Base-by-base conservation (phyloP, 2,329 filamentous ascomycete genomes). In the Trichoderma gracile region DNA sequence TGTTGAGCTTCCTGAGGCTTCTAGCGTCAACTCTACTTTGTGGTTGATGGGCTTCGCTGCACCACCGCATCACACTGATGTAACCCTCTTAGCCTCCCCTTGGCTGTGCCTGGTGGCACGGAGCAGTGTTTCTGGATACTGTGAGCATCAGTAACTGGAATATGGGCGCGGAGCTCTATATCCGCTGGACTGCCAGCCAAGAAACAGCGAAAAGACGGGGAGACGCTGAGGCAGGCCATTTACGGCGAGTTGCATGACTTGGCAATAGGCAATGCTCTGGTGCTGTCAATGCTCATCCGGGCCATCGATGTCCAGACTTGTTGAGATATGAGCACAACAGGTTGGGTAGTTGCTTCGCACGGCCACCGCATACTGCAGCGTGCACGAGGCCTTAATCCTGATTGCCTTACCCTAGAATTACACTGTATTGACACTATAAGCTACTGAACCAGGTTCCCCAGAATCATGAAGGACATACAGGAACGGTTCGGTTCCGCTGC, bases 1-100 rank as follows among this genome's bases (percentile, higher is more conserved):
- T 42, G 56, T 23, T 42, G 56, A 38, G 56, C 45, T 59, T 42
- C 46, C 21, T 33, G 27, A 49, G 45, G 40, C 47, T 54, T 62
- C 59, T 54, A 33, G 49, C 49, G 59, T 27, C 47, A 54, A 42
- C 49, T 61, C 19, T 54, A 43, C 40, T 38, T 9, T 54, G 27
- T 33, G 23, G 40, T 54, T 54, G 59, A 54, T 54, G 49, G 49
- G 30, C 33, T 30, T 53, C 30, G 27, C 25, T 45, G 38, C 38
- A 61, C 49, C 47, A 61, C 59, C 47, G 49, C 59, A 62, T 62
- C 59, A 62, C 40, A 23, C 59, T 62, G 59, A 62, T 62, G 59
- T 53, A 62, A 62, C 59, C 59, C 38, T 52, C 59, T 25, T 53
- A 62, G 53, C 59, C 59, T 25, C 42, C 59, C 40, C 49, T 62